Evolutionary conservation across 371 early-diverging fungal species (phyloP), one percentile per base, ranked within the genome.

Genomic region (Rhizopus sp.): DNA sequence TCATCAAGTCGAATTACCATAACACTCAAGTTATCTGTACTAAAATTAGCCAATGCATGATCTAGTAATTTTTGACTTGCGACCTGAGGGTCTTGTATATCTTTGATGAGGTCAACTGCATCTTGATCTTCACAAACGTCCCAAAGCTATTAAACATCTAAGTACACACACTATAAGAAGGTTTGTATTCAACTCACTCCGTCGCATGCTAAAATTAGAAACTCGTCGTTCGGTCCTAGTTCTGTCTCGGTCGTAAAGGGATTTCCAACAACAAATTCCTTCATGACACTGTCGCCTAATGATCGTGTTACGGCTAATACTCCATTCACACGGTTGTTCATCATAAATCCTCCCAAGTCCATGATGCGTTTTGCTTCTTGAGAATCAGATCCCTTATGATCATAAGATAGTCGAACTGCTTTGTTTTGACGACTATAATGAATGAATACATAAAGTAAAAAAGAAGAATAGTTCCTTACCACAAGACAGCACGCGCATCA

Each of bases 241-340:
- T 83, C 89, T 17, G 93, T 92, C 67, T 95, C 92, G 8, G 96
- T 91, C 3, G 97, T 96, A 67, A 88, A 98, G 13, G 99, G 99
- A 54, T 86, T 89, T 4, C 97, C 96, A 55, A 96, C 89, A 9
- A 98, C 89, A 70, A 89, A 93, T 60, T 94, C 95, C 72, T 98
- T 98, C 94, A 98, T 94, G 16, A 89, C 84, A 62, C 88, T 80
- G 70, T 98, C 98, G n/a, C 98, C 99, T 31, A 98, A 78, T 0
- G 97, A 90, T 31, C 99, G 81, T 13, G 99, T 98, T 3, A 98
- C 98, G 9, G 99, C 97, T 56, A 98, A 72, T n/a, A 97, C 91
- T 30, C 98, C 99, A 70, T 98, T 98, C n/a, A 98, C 99, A 6
- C 99, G 88, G 59, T 93, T 91, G 66, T 97, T 96, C 84, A 97